Evolutionary conservation across 305 asterid species (phyloP), one percentile per base, ranked within the genome.

Genomic region (Petunia hybrid): DNA sequence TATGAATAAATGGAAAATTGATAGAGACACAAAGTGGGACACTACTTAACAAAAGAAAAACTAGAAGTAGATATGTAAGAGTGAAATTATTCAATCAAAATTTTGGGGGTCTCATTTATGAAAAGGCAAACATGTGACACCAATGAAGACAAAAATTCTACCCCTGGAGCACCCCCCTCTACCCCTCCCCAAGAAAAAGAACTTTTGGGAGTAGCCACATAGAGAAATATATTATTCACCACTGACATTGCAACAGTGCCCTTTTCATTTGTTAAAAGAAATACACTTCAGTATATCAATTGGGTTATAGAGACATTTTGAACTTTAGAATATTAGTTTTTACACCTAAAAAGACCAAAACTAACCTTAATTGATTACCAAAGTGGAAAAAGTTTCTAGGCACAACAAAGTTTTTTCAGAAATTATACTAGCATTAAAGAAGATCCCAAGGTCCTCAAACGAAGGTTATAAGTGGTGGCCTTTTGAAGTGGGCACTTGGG

Each of bases 111-210:
- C 22, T 45, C 77, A 45, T 41, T 22, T 45, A 22, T 22, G 43
- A 31, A 22, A 70, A 59, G 80, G 36, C 70, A 73, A 80, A 61
- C 80, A 81, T 61, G 83, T 81, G 83, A 81, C 7, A 81, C 22
- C 66, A 73, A 36, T 39, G 41, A 71, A 35, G 83, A 81, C 83
- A 81, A 71, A 81, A 69, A 2, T 22, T 69, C 76, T 31, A 22
- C 41, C 5, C 3, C 1, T 0, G 31, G 31, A 22, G 2, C 13
- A 1, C 3, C 9, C 0, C 5, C 14, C 6, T 31, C 14, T 3
- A 0, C 1, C 7, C 35, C 35, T 13, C 31, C 22, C 62, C 31
- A 39, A 13, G 31, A 22, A 22, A 43, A 45, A 69, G 2, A 69
- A 69, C n/a, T 9, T 43, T 69, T 68, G 8, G 76, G 57, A 31